Evolutionary conservation across 352 stramenopile genomes (phyloP).

Genomic region (Globisporangium rhizosaccharum): DNA sequence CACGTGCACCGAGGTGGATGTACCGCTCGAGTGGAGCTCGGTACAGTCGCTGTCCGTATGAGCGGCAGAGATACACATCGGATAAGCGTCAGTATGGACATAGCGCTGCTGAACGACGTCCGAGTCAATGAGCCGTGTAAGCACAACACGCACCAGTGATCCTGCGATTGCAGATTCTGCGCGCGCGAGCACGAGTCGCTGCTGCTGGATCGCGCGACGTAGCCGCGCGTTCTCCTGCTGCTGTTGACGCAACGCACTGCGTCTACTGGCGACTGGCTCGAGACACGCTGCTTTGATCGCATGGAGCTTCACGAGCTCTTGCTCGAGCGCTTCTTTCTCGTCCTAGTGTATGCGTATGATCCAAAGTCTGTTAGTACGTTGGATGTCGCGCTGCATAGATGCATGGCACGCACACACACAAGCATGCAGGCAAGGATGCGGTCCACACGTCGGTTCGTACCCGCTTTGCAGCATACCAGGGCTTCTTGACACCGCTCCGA

Average conservation of each 20-base stretch:
- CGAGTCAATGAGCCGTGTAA: background rate
- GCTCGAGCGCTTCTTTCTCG: background rate
- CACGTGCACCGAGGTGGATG: slow-evolving; percentile 1
- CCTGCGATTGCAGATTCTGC: background rate
- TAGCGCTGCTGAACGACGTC: background rate
- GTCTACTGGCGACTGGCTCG: background rate
- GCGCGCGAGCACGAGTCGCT: background rate
- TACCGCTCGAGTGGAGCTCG: background rate
- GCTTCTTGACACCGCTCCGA: background rate
- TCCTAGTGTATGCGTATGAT: background rate
- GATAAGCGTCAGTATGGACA: background rate
- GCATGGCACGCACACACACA: no score
- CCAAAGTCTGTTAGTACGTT: background rate
- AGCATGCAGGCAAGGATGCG: background rate
- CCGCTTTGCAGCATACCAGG: background rate
- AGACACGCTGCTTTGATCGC: background rate
- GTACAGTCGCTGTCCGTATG: background rate
- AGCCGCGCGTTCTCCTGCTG: background rate
- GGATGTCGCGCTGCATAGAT: no score
- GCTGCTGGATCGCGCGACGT: background rate
- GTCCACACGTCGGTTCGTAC: background rate
- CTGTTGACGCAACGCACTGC: background rate
- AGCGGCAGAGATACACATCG: background rate
- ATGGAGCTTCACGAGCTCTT: background rate
- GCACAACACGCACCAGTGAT: background rate